Conservation (phyloP, 768 basidiomycete genomes). For the Collybiopsis confluens region DNA sequence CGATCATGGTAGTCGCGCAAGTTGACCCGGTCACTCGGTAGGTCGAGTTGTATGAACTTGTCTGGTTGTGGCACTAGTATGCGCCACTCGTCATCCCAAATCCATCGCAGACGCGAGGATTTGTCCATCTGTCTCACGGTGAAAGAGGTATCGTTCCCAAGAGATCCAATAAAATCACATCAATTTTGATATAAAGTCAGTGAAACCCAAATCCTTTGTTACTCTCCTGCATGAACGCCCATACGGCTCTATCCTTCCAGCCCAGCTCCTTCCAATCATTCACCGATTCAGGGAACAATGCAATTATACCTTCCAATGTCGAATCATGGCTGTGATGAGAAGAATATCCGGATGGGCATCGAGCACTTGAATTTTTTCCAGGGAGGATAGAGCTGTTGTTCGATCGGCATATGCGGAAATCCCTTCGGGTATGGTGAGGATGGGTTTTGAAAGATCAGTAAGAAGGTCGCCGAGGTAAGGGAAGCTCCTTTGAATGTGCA, state of each 20-base stretch:
- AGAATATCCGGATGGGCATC: slow-evolving; percentile 17
- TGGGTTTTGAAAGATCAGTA: slow-evolving; percentile 8
- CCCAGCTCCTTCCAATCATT: slow-evolving; percentile 17
- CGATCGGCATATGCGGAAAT: slow-evolving; percentile 8
- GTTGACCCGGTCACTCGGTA: no score
- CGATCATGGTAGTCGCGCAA: no score
- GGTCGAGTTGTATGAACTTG: no score
- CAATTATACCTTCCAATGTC: slow-evolving; percentile 11
- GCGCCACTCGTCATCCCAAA: no score
- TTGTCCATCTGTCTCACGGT: no score
- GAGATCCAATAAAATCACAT: no score
- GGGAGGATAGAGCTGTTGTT: slow-evolving; percentile 6
- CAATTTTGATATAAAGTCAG: no score
- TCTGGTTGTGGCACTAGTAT: no score
- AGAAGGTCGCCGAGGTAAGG: slow-evolving; percentile 12
- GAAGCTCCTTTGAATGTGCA: slow-evolving; percentile 9
- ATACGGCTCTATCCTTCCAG: slow-evolving; percentile 13
- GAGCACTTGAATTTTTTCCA: slow-evolving; percentile 10
- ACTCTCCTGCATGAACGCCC: slow-evolving; percentile 14
- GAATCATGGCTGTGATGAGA: slow-evolving; percentile 16
- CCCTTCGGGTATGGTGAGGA: slow-evolving; percentile 1
- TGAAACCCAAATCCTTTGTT: slow-evolving; percentile 8
- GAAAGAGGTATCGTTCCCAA: no score
- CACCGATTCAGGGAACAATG: slow-evolving; percentile 11
- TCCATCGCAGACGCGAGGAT: no score